These are phyloP conservation scores for Curvularia spicifera DNA, from an alignment of 2,329 filamentous ascomycete species.

Conservation along the genomic window DNA sequence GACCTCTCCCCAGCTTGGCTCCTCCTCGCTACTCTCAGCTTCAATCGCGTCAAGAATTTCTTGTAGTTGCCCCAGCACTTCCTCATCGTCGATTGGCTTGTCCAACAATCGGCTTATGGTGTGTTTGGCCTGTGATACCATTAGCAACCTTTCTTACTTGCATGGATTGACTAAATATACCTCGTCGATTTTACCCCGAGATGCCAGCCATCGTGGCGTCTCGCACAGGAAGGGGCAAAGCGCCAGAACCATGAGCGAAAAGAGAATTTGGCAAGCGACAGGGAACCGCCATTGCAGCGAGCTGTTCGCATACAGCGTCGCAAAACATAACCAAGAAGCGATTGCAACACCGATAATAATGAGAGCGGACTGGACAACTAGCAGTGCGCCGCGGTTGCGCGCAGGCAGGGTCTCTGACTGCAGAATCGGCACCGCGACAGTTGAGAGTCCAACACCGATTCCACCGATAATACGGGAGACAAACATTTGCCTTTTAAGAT, in stretches of 20 bases:
- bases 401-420: conserved; percentile 49
- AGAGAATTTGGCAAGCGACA: conserved; percentile 61
- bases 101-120: conserved; percentile 42
- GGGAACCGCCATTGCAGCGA: conserved; percentile 51
- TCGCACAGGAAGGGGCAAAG: conserved; percentile 50
- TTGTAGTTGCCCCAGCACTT: conserved; percentile 46
- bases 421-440: conserved; percentile 55
- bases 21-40: conserved; percentile 38
- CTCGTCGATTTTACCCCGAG: conserved; percentile 33
- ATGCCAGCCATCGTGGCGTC: conserved; percentile 51
- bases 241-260: conserved; percentile 62
- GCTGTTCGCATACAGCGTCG: conserved; percentile 20
- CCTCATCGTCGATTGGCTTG: conserved; percentile 38
- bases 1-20: conserved; percentile 46
- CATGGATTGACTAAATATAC: conserved; percentile 13
- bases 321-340: conserved; percentile 27
- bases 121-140: conserved; percentile 17
- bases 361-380: conserved; percentile 23
- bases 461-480: conserved; percentile 50
- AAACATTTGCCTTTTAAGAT: conserved; percentile 32
- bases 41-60: conserved; percentile 45
- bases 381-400: conserved; percentile 23
- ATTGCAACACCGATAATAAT: conserved; percentile 27
- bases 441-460: conserved; percentile 56
- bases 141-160: not conserved